These are phyloP conservation scores for Lachancea lanzarotensis DNA, from an alignment of 805 yeast genomes.

Conservation along the genomic window DNA sequence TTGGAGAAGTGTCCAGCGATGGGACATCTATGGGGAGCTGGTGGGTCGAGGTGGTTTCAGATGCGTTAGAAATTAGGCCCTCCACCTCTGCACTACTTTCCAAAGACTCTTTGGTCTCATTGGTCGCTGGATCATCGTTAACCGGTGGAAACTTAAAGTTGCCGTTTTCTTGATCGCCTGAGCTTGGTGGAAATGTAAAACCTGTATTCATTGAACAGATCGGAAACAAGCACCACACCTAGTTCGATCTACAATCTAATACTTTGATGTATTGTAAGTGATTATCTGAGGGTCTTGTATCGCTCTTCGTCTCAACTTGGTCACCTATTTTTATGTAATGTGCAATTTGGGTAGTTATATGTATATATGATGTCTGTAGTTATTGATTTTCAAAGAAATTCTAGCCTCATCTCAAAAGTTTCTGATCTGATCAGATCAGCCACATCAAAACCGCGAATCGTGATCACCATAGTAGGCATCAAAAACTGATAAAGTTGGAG, in stretches of 20 bases:
- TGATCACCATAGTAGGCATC: too few species aligned
- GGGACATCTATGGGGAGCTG: neutral
- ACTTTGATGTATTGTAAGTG: too few species aligned
- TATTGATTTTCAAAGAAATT: too few species aligned
- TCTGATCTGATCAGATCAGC: neutral
- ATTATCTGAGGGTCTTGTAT: too few species aligned
- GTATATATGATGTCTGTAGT: too few species aligned
- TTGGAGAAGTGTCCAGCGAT: conserved; percentile 3
- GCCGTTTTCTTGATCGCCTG: neutral
- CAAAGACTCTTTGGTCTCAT: neutral
- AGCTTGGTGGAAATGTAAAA: conserved; percentile 21
- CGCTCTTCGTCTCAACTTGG: too few species aligned
- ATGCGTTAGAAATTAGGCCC: neutral
- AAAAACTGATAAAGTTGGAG: too few species aligned
- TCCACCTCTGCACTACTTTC: neutral
- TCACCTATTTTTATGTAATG: too few species aligned
- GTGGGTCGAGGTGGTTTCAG: neutral
- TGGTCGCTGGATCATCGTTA: neutral
- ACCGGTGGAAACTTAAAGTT: conserved; percentile 7
- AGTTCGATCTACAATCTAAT: neutral
- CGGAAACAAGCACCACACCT: neutral
- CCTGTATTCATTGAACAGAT: conserved; percentile 22
- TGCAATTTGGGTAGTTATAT: too few species aligned
- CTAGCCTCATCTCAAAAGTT: neutral
- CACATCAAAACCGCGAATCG: too few species aligned